These are phyloP conservation scores for Backusella australiensis DNA, from an alignment of 192 early-diverging fungal species.

Conservation along the genomic window DNA sequence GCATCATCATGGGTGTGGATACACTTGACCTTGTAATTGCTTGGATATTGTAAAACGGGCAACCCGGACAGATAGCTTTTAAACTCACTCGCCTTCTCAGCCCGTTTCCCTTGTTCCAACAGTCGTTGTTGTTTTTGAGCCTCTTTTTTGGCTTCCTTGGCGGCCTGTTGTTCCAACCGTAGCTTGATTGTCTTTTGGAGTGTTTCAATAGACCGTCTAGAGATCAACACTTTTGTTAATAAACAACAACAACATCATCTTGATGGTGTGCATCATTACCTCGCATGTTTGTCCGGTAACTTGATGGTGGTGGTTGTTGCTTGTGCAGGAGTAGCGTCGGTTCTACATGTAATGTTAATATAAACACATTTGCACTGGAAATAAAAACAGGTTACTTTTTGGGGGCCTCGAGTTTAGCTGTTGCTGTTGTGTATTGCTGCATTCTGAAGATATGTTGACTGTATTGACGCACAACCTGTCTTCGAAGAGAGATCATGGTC, in stretches of 20 bases:
- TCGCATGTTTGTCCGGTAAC: not conserved
- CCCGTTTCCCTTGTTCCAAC: not conserved
- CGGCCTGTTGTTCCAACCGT: not conserved
- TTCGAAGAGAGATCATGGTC: not conserved
- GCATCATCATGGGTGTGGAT: not conserved
- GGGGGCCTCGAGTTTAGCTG: not conserved
- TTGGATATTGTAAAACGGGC: conserved; percentile 2
- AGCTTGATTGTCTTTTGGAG: not conserved
- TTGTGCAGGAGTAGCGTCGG: not conserved
- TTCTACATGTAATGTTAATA: not conserved
- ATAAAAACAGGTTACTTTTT: not conserved
- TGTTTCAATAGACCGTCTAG: not conserved
- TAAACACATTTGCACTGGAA: not conserved
- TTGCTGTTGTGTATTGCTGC: not conserved
- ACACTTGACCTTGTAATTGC: conserved; percentile 1
- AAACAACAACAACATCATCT: not conserved
- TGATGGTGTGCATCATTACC: not conserved
- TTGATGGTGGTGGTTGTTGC: not conserved
- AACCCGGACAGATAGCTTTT: not conserved
- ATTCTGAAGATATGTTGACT: conserved; percentile 4
- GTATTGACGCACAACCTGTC: conserved; percentile 7
- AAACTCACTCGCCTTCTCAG: not conserved
- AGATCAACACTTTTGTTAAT: not conserved
- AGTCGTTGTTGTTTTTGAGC: not conserved
- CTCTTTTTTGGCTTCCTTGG: not conserved